Conservation (phyloP, 1,139 yeast species). For the Geotrichum klebahnii region DNA sequence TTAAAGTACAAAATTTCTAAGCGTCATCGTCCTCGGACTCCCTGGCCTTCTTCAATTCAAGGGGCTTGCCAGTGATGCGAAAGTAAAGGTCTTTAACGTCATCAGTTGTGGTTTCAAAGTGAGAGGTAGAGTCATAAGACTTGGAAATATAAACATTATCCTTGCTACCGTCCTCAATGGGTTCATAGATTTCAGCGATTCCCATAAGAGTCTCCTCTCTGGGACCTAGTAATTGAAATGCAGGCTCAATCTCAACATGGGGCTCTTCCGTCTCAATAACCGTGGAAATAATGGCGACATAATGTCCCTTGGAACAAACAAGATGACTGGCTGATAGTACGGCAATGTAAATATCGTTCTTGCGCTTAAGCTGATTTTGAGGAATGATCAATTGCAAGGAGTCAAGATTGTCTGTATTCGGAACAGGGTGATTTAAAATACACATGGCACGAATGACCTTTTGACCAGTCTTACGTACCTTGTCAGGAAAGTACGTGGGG, state of each 20-base stretch:
- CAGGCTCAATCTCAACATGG: constrained; percentile 89
- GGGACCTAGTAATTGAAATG: constrained; percentile 82
- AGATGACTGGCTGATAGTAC: constrained; percentile 85
- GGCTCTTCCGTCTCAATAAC: constrained; percentile 92
- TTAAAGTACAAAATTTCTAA: no score
- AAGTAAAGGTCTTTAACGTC: constrained; percentile 92
- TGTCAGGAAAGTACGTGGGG: constrained; percentile 95
- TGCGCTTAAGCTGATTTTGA: constrained; percentile 90
- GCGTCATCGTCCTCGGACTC: no score
- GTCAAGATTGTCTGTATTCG: constrained; percentile 77
- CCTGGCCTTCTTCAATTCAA: no score
- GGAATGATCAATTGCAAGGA: constrained; percentile 93
- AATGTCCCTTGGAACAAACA: constrained; percentile 86
- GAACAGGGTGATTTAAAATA: constrained; percentile 82
- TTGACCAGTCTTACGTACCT: constrained; percentile 78
- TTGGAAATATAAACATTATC: constrained; percentile 79
- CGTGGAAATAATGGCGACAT: constrained; percentile 89
- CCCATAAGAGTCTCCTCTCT: constrained; percentile 88
- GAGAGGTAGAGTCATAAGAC: constrained; percentile 92
- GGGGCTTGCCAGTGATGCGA: constrained; percentile 89
- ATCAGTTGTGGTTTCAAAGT: constrained; percentile 93
- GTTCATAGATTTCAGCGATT: constrained; percentile 86
- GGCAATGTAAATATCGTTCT: constrained; percentile 92
- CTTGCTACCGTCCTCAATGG: constrained; percentile 72
- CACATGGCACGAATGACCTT: constrained; percentile 94